Evolutionary conservation across 176 grass and related monocot species (phyloP), one percentile per base, ranked within the genome.

Genomic region (Miscanthus lutarioriparius): DNA sequence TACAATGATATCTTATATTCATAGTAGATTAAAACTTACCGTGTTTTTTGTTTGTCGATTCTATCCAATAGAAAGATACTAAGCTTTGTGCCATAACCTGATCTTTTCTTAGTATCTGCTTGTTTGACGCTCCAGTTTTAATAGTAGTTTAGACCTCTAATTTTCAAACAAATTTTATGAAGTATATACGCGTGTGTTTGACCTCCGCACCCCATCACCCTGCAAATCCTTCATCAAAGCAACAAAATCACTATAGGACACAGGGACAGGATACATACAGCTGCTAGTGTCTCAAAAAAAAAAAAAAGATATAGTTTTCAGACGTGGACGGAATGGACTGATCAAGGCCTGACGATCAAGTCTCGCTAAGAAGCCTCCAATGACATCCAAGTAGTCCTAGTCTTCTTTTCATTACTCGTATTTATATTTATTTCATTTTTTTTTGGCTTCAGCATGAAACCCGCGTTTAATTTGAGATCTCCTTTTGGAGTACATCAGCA

Each of bases 1-100:
- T 75, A 80, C 59, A 83, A 25, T 30, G 43, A 49, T 49, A 48
- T 16, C 28, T 28, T 45, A 2, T 35, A 58, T 83, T 83, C 36
- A 27, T 35, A 35, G 8, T 73, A 73, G 19, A 28, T 56, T 73
- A 20, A 72, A 59, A 47, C 7, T 68, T 48, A 16, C 1, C 5
- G 1, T 67, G 1, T 2, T 49, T 49, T 10, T 33, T n/a, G 1
- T 22, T 48, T 7, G 10, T 36, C 9, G 1, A 10, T 9, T n/a
- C 4, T 4, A 26, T 22, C 62, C 20, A 67, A 35, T 15, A 62
- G 3, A 23, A 37, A 0, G 23, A 22, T 20, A 16, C 36, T 13
- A 41, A n/a, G 10, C 4, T 41, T 41, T 53, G 3, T 0, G 13
- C n/a, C 14, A 28, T 22, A 17, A 1, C 15, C 16, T 5, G 16